A percentile compares a stretch with the other conserved stretches of the same genome.
Evolutionary conservation across 805 yeast genomes (phyloP).

Genomic region (Saccharomycopsis capsularis): DNA sequence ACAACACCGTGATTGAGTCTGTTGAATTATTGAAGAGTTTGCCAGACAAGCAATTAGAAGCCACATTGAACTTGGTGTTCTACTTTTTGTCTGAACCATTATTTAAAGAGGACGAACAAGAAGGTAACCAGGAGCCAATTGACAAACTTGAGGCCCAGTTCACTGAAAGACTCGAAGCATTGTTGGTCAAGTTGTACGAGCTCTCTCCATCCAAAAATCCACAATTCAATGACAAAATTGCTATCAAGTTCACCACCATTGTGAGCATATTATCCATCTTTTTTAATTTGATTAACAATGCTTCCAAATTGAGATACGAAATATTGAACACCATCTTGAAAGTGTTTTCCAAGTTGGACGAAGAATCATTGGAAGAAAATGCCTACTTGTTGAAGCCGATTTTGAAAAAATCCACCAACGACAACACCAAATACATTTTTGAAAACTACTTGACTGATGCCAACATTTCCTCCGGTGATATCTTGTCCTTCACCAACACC

Average conservation of each 20-base stretch:
- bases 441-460: constrained; percentile 17
- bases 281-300: constrained; percentile 18
- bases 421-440: constrained; percentile 7
- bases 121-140: background rate
- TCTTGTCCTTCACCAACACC: constrained; percentile 13
- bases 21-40: constrained; percentile 7
- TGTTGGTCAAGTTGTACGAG: constrained; percentile 10
- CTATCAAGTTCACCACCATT: constrained; percentile 18
- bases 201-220: constrained; percentile 14
- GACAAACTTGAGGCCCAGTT: constrained; percentile 5
- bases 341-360: constrained; percentile 15
- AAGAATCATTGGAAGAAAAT: constrained; percentile 14
- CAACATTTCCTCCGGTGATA: background rate
- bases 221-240: constrained; percentile 14
- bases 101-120: background rate
- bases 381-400: constrained; percentile 16
- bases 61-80: constrained; percentile 19
- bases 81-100: constrained; percentile 17
- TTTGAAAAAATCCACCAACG: constrained; percentile 7
- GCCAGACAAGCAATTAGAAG: constrained; percentile 17
- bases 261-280: constrained; percentile 18
- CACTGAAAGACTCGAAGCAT: constrained; percentile 4
- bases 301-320: constrained; percentile 10
- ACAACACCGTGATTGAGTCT: constrained; percentile 11
- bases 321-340: constrained; percentile 17